Conservation (phyloP, 2,329 filamentous ascomycete species). For the Coniochaeta sp. region DNA sequence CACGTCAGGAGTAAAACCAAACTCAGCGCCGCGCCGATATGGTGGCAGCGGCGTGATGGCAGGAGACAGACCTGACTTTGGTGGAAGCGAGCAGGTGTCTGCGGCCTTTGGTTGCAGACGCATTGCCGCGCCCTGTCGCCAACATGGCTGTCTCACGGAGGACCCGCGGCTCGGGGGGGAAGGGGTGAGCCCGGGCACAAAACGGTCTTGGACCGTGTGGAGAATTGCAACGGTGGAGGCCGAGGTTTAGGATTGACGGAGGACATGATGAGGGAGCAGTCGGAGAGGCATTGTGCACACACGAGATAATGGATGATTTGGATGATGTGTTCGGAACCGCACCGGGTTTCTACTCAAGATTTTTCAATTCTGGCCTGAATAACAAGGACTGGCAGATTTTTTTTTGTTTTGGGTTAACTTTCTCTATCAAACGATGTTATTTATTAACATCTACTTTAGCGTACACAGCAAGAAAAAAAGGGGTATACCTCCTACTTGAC, state of each 20-base stretch:
- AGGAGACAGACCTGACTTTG: neutral
- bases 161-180: neutral
- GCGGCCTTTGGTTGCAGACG: neutral
- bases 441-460: neutral
- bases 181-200: neutral
- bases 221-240: neutral
- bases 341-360: too few relatives aligned
- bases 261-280: neutral
- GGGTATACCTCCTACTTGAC: neutral
- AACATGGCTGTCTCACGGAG: neutral
- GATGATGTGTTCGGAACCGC: too few relatives aligned
- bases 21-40: neutral
- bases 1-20: neutral
- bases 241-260: neutral
- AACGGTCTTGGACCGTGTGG: neutral
- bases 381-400: neutral
- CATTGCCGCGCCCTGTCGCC: neutral
- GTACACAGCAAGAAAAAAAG: neutral
- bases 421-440: neutral
- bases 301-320: neutral
- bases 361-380: neutral
- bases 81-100: neutral
- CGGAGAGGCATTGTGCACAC: neutral
- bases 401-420: neutral
- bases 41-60: neutral